Conservation (phyloP, 1,284 basidiomycete species). For the Cutaneotrichosporon dermatis region DNA sequence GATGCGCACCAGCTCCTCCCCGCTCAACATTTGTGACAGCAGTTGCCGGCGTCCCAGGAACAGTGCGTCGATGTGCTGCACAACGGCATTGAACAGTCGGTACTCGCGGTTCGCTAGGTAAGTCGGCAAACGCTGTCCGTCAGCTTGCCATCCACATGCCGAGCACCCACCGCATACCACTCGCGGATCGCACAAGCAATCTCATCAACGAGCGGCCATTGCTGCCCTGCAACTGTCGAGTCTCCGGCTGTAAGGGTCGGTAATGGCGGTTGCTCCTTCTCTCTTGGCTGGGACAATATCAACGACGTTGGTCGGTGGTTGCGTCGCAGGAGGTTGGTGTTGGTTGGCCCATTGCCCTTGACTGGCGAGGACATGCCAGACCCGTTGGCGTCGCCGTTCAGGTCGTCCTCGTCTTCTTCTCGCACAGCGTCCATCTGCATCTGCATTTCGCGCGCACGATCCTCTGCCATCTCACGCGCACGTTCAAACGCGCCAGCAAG, state of each 20-base stretch:
- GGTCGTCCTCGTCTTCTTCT: conserved; percentile 67
- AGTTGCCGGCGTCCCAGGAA: conserved; percentile 85
- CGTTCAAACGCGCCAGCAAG: conserved; percentile 57
- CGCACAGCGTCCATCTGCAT: conserved; percentile 59
- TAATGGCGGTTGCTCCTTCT: conserved; percentile 79
- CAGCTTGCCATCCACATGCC: conserved; percentile 5
- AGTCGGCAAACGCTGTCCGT: conserved; percentile 63
- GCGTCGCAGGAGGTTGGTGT: conserved; percentile 7
- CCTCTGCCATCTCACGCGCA: conserved; percentile 30
- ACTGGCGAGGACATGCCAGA: neutral
- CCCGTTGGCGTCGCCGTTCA: conserved; percentile 6
- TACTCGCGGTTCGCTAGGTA: conserved; percentile 88
- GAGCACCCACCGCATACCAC: conserved; percentile 69
- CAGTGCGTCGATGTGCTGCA: conserved; percentile 84
- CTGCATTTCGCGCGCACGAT: conserved; percentile 19
- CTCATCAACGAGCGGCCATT: conserved; percentile 91
- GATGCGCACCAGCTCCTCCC: conserved; percentile 78
- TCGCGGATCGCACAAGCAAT: conserved; percentile 93
- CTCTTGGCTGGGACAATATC: conserved; percentile 18
- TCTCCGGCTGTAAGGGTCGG: conserved; percentile 89
- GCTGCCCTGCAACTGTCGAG: conserved; percentile 73
- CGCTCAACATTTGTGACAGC: conserved; percentile 78
- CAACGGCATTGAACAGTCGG: conserved; percentile 77
- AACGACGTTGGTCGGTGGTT: conserved; percentile 36
- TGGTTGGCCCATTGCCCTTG: neutral